Percentiles rank a stretch among this genome's conserved stretches.
Conservation (phyloP, 345 rosid genomes). For the Turnera subulata region DNA sequence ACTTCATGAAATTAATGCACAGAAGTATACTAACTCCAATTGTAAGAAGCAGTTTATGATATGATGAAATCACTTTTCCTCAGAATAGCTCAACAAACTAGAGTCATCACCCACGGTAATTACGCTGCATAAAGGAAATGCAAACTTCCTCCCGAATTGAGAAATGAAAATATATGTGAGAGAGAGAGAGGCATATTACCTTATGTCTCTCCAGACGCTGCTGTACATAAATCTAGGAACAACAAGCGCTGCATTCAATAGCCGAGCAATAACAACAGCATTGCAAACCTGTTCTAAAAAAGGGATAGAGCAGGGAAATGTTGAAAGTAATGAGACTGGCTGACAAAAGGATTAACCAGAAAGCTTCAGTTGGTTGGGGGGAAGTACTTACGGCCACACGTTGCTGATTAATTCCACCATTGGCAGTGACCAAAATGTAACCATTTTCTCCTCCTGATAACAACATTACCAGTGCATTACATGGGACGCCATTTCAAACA, state of each 20-base stretch:
- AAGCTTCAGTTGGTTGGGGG: conserved; percentile 6
- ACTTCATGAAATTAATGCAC: too few relatives aligned
- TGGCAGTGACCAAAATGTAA: conserved; percentile 86
- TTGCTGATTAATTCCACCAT: conserved; percentile 98
- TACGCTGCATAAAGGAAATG: not conserved
- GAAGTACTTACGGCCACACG: conserved; percentile 85
- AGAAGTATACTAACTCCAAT: not conserved
- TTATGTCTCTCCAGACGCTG: conserved; percentile 87
- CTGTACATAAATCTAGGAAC: conserved; percentile 91
- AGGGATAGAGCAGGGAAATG: conserved; percentile 11
- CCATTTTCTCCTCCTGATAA: conserved; percentile 75
- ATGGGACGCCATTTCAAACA: too few relatives aligned
- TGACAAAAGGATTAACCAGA: not conserved
- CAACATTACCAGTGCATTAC: too few relatives aligned
- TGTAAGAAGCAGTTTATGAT: not conserved
- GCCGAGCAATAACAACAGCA: conserved; percentile 76
- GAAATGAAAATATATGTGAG: not conserved
- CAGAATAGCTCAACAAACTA: not conserved
- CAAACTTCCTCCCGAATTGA: not conserved
- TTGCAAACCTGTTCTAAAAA: conserved; percentile 70
- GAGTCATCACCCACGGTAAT: not conserved
- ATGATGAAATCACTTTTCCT: conserved; percentile 1
- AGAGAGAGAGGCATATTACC: conserved; percentile 43
- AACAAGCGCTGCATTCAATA: conserved; percentile 85
- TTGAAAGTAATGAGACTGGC: conserved; percentile 1